Percentiles rank a stretch among this genome's conserved stretches.
Evolutionary conservation across 2,329 filamentous ascomycete genomes (phyloP).

Genomic region (Botrytis fabae): DNA sequence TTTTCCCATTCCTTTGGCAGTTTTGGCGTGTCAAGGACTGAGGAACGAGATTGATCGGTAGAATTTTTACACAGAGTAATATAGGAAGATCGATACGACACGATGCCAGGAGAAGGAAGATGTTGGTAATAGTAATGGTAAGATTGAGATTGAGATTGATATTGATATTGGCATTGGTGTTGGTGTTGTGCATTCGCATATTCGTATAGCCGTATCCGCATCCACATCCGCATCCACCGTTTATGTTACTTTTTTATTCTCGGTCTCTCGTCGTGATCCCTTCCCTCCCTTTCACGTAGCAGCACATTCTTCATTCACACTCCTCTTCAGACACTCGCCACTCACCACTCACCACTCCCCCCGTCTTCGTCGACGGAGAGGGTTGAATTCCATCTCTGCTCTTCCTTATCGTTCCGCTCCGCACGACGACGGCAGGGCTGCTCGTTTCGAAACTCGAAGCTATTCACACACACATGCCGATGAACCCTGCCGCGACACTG

Average conservation of each 20-base stretch:
- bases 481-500: background rate
- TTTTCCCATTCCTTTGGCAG: background rate
- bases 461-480: background rate
- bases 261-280: background rate
- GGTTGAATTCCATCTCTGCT: background rate
- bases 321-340: background rate
- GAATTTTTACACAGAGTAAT: background rate
- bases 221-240: background rate
- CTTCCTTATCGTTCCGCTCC: background rate
- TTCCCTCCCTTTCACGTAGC: background rate
- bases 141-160: background rate
- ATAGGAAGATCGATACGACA: background rate
- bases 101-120: background rate
- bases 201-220: background rate
- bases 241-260: background rate
- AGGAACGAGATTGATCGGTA: background rate
- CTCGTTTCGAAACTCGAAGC: slow-evolving; percentile 7
- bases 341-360: background rate
- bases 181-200: background rate
- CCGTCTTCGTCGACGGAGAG: background rate
- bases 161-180: background rate
- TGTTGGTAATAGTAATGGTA: background rate
- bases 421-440: background rate
- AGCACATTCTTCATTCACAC: background rate
- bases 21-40: background rate